phyloP scores from a whole-genome alignment of 139 green algal genomes.

The Parachlorella kessleri region DNA sequence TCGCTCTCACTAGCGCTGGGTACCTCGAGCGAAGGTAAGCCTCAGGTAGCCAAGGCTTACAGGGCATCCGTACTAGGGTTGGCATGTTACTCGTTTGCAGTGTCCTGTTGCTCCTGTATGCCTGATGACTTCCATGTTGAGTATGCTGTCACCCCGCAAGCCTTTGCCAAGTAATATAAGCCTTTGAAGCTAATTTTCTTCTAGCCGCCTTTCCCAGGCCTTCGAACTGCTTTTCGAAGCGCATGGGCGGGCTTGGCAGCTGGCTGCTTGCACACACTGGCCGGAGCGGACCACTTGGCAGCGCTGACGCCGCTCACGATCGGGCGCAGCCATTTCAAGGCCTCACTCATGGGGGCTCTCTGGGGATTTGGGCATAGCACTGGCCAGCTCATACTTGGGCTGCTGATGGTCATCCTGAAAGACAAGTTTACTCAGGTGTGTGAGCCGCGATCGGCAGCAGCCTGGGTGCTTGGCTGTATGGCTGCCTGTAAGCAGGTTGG shows the following conservation, averaged over 20 bases:
- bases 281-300: conserved; percentile 96
- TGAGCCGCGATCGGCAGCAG: too few relatives aligned
- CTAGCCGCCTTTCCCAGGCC: too few relatives aligned
- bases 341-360: conserved; percentile 88
- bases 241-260: conserved; percentile 89
- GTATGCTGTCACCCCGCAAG: too few relatives aligned
- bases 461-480: too few relatives aligned
- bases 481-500: too few relatives aligned
- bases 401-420: conserved; percentile 87
- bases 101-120: too few relatives aligned
- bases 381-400: conserved; percentile 95
- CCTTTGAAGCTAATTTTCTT: too few relatives aligned
- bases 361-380: conserved; percentile 98
- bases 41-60: too few relatives aligned
- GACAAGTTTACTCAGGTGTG: conserved; percentile 48
- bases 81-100: too few relatives aligned
- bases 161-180: too few relatives aligned
- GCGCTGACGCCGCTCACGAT: conserved; percentile 95
- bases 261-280: conserved; percentile 95
- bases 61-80: too few relatives aligned
- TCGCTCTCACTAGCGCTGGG: background rate
- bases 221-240: conserved; percentile 35
- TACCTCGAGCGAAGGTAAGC: background rate
- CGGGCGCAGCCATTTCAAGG: conserved; percentile 72
- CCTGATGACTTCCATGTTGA: too few relatives aligned